These are phyloP conservation scores for Pseudomicrostroma phylloplanum DNA, from an alignment of 1,284 basidiomycete genomes.

Conservation along the genomic window DNA sequence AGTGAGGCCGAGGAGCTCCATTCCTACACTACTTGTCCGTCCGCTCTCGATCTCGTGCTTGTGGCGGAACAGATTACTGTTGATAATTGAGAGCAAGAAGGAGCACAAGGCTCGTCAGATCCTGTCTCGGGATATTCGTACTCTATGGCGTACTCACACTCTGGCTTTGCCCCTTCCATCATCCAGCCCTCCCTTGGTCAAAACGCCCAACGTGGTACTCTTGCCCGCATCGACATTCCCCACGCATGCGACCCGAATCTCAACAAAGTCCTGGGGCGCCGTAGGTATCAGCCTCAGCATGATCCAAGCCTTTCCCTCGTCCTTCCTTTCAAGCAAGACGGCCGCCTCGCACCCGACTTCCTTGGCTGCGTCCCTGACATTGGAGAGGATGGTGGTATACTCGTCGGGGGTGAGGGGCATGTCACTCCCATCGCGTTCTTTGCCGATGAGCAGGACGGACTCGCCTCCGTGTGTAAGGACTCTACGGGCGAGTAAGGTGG, in stretches of 20 bases:
- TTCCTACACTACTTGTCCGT: conserved; percentile 85
- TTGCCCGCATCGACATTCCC: conserved; percentile 84
- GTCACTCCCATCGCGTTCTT: not conserved
- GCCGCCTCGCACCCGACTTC: conserved; percentile 27
- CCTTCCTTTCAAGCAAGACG: conserved; percentile 15
- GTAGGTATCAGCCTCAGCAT: conserved; percentile 34
- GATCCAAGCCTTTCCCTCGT: conserved; percentile 21
- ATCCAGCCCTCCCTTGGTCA: conserved; percentile 70
- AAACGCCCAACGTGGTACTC: conserved; percentile 81
- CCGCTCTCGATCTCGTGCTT: conserved; percentile 97
- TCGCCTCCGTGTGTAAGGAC: not conserved
- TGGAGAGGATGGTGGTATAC: conserved; percentile 9
- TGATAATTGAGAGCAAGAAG: not conserved
- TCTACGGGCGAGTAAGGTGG: no score
- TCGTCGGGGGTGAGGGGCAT: not conserved
- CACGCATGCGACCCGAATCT: conserved; percentile 89
- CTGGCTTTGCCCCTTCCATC: conserved; percentile 91
- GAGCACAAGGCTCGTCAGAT: not conserved
- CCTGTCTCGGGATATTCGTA: not conserved
- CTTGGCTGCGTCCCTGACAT: conserved; percentile 23
- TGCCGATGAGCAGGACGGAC: not conserved
- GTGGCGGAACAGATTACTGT: conserved; percentile 74
- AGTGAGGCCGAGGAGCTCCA: conserved; percentile 65
- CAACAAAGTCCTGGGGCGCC: conserved; percentile 54
- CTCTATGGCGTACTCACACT: conserved; percentile 55